Percentiles rank a stretch among this genome's conserved stretches.
These are phyloP conservation scores for Harringtonia aguacate DNA, from an alignment of 2,329 filamentous ascomycete genomes.

Conservation along the genomic window DNA sequence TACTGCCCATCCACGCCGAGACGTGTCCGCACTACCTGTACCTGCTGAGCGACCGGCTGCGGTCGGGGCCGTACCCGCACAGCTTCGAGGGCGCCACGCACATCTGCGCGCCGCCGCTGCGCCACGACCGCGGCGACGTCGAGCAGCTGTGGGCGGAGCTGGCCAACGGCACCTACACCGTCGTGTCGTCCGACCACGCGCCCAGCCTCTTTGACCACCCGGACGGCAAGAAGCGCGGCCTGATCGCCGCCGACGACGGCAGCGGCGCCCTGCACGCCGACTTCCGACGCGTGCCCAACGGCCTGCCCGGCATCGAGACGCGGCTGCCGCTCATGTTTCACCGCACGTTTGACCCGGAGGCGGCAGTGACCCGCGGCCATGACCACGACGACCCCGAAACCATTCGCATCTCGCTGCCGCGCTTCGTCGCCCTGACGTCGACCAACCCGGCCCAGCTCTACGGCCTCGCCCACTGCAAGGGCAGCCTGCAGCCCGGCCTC, in stretches of 20 bases:
- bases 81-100: constrained; percentile 30
- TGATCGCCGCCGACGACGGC: background rate
- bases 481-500: constrained; percentile 34
- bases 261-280: constrained; percentile 10
- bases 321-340: constrained; percentile 35
- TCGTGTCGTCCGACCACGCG: constrained; percentile 37
- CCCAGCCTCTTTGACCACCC: constrained; percentile 36
- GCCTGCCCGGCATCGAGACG: constrained; percentile 46
- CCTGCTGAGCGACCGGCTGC: constrained; percentile 27
- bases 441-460: constrained; percentile 48
- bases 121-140: constrained; percentile 29
- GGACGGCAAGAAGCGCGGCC: constrained; percentile 15
- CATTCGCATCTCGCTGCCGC: constrained; percentile 28
- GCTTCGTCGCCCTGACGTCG: constrained; percentile 42
- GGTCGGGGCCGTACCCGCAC: constrained; percentile 11
- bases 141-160: constrained; percentile 40
- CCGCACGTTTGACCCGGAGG: constrained; percentile 11
- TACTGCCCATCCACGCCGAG: constrained; percentile 42
- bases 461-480: constrained; percentile 38
- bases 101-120: constrained; percentile 40
- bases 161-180: constrained; percentile 42
- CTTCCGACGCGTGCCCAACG: constrained; percentile 47
- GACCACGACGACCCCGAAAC: constrained; percentile 6
- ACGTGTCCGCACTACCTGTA: constrained; percentile 49
- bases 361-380: constrained; percentile 8